A percentile compares a stretch with the other conserved stretches of the same genome.
These are phyloP conservation scores for Gnetum montanum DNA, from an alignment of 75 land plant species.

Conservation along the genomic window DNA sequence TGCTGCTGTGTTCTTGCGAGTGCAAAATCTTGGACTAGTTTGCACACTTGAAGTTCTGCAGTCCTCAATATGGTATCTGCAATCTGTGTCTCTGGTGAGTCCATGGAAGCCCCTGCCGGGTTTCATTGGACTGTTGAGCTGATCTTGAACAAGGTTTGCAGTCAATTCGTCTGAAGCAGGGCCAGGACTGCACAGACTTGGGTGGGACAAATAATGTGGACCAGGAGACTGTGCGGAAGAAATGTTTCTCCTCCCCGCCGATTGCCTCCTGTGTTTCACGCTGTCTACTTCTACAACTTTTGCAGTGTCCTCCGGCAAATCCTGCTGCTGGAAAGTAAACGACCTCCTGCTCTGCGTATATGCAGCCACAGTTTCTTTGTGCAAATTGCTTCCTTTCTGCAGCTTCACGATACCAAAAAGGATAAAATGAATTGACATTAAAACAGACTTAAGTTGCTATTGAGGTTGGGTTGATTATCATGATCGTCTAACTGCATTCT, in stretches of 20 bases:
- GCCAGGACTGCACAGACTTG: slow-evolving; percentile 5
- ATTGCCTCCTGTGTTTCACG: not conserved
- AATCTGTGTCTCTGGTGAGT: too few relatives aligned
- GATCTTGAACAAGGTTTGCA: too few relatives aligned
- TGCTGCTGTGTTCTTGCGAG: slow-evolving; percentile 24
- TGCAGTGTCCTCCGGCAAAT: slow-evolving; percentile 3
- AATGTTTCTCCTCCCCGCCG: not conserved
- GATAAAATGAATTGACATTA: too few relatives aligned
- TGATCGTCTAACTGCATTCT: too few relatives aligned
- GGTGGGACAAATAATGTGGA: not conserved
- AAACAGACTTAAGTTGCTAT: too few relatives aligned
- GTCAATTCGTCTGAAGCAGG: slow-evolving; percentile 1
- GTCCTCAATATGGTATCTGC: slow-evolving; percentile 5
- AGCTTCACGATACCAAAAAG: too few relatives aligned
- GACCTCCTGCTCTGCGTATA: slow-evolving; percentile 5
- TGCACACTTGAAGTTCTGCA: slow-evolving; percentile 22
- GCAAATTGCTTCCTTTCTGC: slow-evolving; percentile 6
- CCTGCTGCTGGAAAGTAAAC: slow-evolving; percentile 1
- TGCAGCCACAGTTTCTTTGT: too few relatives aligned
- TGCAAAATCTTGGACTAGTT: slow-evolving; percentile 50
- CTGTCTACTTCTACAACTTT: slow-evolving; percentile 7
- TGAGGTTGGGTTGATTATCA: too few relatives aligned
- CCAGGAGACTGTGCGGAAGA: not conserved
- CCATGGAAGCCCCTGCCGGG: too few relatives aligned
- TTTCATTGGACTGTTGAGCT: too few relatives aligned